Percentiles rank a stretch among this genome's conserved stretches.
phyloP scores from a whole-genome alignment of 208 protist species.

The Strigomonas culicis region DNA sequence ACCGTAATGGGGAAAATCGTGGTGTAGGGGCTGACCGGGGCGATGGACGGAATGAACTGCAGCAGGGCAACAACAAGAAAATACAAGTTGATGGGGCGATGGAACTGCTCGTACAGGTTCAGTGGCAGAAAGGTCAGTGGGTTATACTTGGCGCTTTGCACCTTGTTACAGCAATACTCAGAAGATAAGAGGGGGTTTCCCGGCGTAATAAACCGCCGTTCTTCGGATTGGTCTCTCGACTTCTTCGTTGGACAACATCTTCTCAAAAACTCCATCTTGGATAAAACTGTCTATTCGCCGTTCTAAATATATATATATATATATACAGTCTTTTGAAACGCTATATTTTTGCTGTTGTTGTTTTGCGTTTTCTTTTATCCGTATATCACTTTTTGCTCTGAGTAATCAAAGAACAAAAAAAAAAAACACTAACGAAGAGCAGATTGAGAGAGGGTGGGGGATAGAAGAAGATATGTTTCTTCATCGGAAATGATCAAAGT shows the following conservation, averaged over 20 bases:
- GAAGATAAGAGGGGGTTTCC: slow-evolving; percentile 16
- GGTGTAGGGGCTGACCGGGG: slow-evolving; percentile 87
- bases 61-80: slow-evolving; percentile 91
- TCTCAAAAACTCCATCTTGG: slow-evolving; percentile 17
- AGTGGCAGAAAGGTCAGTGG: slow-evolving; percentile 93
- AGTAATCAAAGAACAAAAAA: background rate
- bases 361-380: background rate
- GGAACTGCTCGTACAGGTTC: slow-evolving; percentile 96
- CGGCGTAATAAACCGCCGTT: slow-evolving; percentile 31
- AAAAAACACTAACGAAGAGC: background rate
- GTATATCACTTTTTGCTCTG: background rate
- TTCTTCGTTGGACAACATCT: slow-evolving; percentile 16
- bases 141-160: slow-evolving; percentile 94
- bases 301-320: background rate
- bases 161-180: slow-evolving; percentile 68
- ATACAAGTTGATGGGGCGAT: slow-evolving; percentile 93
- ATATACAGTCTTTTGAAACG: background rate
- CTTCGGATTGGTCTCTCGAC: slow-evolving; percentile 23
- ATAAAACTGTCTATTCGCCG: slow-evolving; percentile 1
- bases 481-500: background rate
- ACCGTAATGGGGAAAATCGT: slow-evolving; percentile 88
- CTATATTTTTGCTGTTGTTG: too few relatives aligned
- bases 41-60: slow-evolving; percentile 79
- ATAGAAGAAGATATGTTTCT: background rate
- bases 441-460: background rate